Conservation (phyloP, 805 yeast species). For the Geotrichum ghanense region DNA sequence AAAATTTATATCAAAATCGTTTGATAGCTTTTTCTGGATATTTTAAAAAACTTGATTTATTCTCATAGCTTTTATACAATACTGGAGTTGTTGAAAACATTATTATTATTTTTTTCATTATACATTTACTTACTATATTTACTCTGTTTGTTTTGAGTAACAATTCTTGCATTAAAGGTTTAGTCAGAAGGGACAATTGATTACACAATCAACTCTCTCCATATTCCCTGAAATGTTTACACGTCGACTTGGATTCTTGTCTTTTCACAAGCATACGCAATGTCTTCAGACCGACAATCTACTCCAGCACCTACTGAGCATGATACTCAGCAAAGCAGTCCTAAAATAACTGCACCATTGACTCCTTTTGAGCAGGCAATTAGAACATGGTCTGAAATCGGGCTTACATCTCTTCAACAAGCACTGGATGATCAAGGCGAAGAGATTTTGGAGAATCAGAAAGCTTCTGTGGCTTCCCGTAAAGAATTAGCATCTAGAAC, state of each 20-base stretch:
- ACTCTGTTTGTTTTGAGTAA: too few relatives aligned
- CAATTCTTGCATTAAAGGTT: too few relatives aligned
- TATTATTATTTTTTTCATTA: too few relatives aligned
- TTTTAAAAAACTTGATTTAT: too few relatives aligned
- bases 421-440: conserved; percentile 65
- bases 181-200: too few relatives aligned
- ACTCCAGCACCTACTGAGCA: not conserved
- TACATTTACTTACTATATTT: too few relatives aligned
- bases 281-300: not conserved
- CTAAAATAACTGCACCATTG: not conserved
- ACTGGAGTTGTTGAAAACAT: too few relatives aligned
- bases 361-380: conserved; percentile 45
- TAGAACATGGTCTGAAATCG: conserved; percentile 65
- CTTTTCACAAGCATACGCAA: not conserved
- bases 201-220: too few relatives aligned
- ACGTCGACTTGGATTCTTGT: not conserved
- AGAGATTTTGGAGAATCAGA: conserved; percentile 60
- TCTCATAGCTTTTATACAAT: too few relatives aligned
- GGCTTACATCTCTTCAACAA: conserved; percentile 57
- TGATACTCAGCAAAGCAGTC: not conserved
- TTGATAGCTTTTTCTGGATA: too few relatives aligned
- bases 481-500: conserved; percentile 73
- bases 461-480: conserved; percentile 54
- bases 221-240: too few relatives aligned
- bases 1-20: too few relatives aligned